Evolutionary conservation across 495 filamentous ascomycete genomes (phyloP).

Genomic region (Penicillium herquei): DNA sequence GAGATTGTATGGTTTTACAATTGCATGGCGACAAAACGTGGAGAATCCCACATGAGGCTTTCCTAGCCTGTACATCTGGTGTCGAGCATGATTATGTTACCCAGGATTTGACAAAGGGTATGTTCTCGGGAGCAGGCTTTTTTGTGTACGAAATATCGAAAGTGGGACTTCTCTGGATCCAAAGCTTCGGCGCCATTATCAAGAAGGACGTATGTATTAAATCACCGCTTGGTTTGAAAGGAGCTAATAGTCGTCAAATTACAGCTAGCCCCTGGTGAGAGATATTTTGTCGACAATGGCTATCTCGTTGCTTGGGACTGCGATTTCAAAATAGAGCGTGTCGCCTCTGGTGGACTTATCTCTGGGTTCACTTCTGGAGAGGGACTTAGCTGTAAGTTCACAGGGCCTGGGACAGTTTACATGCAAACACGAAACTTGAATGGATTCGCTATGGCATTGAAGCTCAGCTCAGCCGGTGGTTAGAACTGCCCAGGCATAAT

Average conservation of each 20-base stretch:
- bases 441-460: constrained; percentile 51
- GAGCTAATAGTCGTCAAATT: not conserved
- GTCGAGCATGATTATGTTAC: constrained; percentile 80
- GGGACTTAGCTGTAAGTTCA: constrained; percentile 91
- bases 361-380: constrained; percentile 75
- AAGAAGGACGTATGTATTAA: constrained; percentile 77
- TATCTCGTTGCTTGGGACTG: constrained; percentile 98
- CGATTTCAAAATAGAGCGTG: constrained; percentile 82
- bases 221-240: not conserved
- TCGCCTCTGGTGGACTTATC: constrained; percentile 85
- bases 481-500: not conserved
- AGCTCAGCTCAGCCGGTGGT: constrained; percentile 27
- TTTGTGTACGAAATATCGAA: constrained; percentile 88
- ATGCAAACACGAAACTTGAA: constrained; percentile 86
- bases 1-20: constrained; percentile 81
- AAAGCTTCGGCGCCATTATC: constrained; percentile 92
- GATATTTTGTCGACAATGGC: constrained; percentile 92
- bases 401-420: constrained; percentile 88
- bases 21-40: constrained; percentile 66
- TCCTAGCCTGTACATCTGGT: constrained; percentile 73
- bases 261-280: constrained; percentile 72
- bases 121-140: constrained; percentile 91
- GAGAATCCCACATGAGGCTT: constrained; percentile 80
- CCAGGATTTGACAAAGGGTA: constrained; percentile 83
- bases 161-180: constrained; percentile 78